phyloP scores from a whole-genome alignment of 2,329 filamentous ascomycete genomes.

The Tympanopsis confertula region DNA sequence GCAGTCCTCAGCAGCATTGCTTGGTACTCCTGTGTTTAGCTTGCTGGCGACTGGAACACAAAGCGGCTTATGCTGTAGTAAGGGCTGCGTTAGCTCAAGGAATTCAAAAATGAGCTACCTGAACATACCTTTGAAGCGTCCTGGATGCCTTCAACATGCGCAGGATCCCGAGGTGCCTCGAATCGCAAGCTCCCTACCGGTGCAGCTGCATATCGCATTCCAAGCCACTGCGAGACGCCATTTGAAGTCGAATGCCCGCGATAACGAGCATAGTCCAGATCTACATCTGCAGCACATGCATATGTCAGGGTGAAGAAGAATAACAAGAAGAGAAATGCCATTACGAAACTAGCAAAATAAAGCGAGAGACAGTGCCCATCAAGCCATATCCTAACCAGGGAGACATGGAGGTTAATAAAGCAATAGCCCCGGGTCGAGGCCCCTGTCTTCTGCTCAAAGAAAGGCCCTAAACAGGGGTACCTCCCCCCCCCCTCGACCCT shows the following conservation, averaged over 20 bases:
- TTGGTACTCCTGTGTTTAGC: constrained; percentile 9
- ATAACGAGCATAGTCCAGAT: constrained; percentile 59
- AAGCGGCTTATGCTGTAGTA: constrained; percentile 17
- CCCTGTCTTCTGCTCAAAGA: no score
- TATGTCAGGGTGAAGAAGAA: neutral
- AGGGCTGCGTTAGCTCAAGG: no score
- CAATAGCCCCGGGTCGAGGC: no score
- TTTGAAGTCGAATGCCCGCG: constrained; percentile 38
- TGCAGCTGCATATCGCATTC: constrained; percentile 62
- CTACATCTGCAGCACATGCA: constrained; percentile 24
- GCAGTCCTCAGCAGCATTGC: constrained; percentile 47
- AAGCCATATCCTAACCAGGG: no score
- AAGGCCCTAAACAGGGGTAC: no score
- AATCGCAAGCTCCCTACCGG: constrained; percentile 58
- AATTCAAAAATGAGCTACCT: neutral
- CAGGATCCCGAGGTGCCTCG: constrained; percentile 52
- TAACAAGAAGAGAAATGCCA: neutral
- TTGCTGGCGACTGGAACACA: constrained; percentile 12
- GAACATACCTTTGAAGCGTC: constrained; percentile 38
- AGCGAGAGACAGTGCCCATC: no score
- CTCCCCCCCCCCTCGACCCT: no score
- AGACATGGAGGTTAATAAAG: no score
- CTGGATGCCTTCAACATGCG: constrained; percentile 27
- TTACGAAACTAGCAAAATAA: no score
- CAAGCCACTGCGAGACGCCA: constrained; percentile 61